Percentiles rank a stretch among this genome's conserved stretches.
These are phyloP conservation scores for Epichloe typhina DNA, from an alignment of 2,329 filamentous ascomycete genomes.

Conservation along the genomic window DNA sequence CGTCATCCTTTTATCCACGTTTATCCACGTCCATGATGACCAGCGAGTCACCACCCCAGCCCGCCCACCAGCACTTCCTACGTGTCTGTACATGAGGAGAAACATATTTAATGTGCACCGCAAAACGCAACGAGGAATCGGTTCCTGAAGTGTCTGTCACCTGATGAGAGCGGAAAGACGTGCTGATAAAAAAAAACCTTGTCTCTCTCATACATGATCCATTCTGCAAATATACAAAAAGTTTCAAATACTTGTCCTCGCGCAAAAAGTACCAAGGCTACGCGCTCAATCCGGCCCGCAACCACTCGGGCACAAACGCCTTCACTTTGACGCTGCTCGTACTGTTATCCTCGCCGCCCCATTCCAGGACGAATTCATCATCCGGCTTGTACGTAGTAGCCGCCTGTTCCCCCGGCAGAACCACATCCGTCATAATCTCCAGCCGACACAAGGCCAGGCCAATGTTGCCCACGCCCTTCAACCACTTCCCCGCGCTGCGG, in stretches of 20 bases:
- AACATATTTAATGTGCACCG: too few relatives aligned
- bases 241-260: not conserved
- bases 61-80: not conserved
- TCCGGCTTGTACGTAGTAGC: slow-evolving; percentile 47
- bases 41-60: not conserved
- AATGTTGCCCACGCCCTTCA: slow-evolving; percentile 69
- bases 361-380: slow-evolving; percentile 48
- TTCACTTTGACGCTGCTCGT: slow-evolving; percentile 42
- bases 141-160: too few relatives aligned
- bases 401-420: slow-evolving; percentile 54
- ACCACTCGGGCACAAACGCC: slow-evolving; percentile 77
- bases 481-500: slow-evolving; percentile 68
- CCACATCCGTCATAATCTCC: slow-evolving; percentile 78
- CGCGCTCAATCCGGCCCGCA: slow-evolving; percentile 26
- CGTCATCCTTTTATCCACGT: not conserved
- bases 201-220: not conserved
- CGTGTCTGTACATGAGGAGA: too few relatives aligned
- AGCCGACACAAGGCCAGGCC: slow-evolving; percentile 78
- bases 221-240: not conserved
- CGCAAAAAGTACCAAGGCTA: not conserved
- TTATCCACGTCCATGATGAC: not conserved
- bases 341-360: slow-evolving; percentile 29
- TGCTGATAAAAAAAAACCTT: too few relatives aligned
- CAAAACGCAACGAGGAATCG: too few relatives aligned
- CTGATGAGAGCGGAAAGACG: too few relatives aligned